These are phyloP conservation scores for Onygenales sp. DNA, from an alignment of 2,329 filamentous ascomycete genomes.

Conservation along the genomic window DNA sequence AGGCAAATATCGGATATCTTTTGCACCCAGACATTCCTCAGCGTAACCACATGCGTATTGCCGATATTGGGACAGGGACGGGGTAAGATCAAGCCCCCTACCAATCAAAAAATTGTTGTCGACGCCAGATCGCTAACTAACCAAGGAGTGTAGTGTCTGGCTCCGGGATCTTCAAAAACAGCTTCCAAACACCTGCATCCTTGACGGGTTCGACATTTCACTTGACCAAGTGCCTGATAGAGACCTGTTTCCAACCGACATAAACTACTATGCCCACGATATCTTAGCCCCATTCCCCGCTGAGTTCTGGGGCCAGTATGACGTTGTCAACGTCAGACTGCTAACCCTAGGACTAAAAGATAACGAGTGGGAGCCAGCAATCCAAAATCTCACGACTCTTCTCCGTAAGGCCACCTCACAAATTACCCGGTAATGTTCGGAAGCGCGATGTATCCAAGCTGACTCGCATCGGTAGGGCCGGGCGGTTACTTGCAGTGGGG, in stretches of 20 bases:
- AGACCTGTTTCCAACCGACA: neutral
- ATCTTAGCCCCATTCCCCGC: neutral
- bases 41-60: neutral
- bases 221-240: neutral
- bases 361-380: neutral
- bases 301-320: neutral
- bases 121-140: neutral
- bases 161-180: neutral
- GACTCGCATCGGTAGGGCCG: neutral
- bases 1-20: neutral
- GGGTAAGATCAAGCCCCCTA: neutral
- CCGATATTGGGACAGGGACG: conserved; percentile 1
- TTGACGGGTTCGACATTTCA: conserved; percentile 1
- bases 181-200: neutral
- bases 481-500: neutral
- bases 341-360: neutral
- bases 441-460: neutral
- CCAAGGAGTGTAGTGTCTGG: neutral
- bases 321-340: neutral
- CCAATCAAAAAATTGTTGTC: neutral
- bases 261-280: conserved; percentile 1
- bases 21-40: neutral
- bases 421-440: neutral
- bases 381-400: neutral
- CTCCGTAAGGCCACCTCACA: neutral